Conservation (phyloP, 192 early-diverging fungal species). For the Kappamyces sp. region DNA sequence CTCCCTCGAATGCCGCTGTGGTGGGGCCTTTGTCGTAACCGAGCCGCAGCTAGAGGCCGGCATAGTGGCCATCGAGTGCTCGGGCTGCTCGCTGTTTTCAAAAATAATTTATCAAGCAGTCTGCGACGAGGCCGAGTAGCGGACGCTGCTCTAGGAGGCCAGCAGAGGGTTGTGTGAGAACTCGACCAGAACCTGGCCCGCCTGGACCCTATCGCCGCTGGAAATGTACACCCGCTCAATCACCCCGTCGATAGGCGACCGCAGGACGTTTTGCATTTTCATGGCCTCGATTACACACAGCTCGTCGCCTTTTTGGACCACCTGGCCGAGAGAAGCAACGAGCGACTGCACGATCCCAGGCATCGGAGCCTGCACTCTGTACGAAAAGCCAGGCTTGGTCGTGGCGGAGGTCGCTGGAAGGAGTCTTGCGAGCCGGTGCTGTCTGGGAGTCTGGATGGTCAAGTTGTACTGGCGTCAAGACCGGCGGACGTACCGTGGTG, state of each 20-base stretch:
- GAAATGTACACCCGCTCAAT: slow-evolving; percentile 71
- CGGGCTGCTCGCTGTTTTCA: slow-evolving; percentile 1
- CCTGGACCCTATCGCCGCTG: slow-evolving; percentile 59
- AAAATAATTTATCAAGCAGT: background rate
- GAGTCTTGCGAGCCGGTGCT: slow-evolving; percentile 58
- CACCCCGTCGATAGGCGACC: slow-evolving; percentile 68
- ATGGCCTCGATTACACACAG: slow-evolving; percentile 90
- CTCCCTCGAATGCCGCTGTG: slow-evolving; percentile 1
- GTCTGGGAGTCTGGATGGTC: slow-evolving; percentile 47
- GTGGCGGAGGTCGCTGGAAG: slow-evolving; percentile 59
- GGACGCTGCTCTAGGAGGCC: too few species aligned
- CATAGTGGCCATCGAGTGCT: background rate
- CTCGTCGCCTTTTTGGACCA: slow-evolving; percentile 73
- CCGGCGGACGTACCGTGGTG: too few species aligned
- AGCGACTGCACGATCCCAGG: slow-evolving; percentile 83
- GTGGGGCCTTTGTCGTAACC: slow-evolving; percentile 3
- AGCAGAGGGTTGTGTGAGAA: too few species aligned
- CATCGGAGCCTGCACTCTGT: slow-evolving; percentile 80
- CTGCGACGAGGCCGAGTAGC: too few species aligned
- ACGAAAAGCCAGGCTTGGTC: slow-evolving; percentile 64
- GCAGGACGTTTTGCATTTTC: slow-evolving; percentile 96
- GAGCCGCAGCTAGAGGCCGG: background rate
- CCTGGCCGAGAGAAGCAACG: slow-evolving; percentile 72
- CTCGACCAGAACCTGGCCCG: slow-evolving; percentile 2
- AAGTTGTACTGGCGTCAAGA: too few species aligned